A percentile compares a stretch with the other conserved stretches of the same genome.
Evolutionary conservation across 352 stramenopile species (phyloP).

Genomic region (Globisporangium lucens): DNA sequence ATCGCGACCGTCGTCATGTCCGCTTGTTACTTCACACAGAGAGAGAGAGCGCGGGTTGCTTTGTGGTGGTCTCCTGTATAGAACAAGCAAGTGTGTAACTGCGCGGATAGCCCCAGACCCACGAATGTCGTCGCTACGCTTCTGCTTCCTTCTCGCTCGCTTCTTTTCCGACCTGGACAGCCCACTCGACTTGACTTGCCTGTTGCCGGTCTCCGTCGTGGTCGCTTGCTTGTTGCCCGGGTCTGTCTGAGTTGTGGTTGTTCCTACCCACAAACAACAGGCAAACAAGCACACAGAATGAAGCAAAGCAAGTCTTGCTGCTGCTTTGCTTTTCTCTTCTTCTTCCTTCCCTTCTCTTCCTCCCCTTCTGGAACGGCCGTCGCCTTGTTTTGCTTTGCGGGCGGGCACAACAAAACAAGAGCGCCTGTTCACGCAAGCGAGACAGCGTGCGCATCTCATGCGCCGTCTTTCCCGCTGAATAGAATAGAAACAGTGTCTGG

Average conservation of each 20-base stretch:
- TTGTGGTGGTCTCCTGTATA: neutral
- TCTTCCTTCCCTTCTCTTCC: neutral
- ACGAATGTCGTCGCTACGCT: neutral
- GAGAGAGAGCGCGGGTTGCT: neutral
- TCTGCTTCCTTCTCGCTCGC: neutral
- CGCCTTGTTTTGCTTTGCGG: neutral
- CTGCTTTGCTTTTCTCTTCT: neutral
- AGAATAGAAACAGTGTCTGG: neutral
- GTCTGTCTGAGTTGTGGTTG: neutral
- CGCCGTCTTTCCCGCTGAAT: neutral
- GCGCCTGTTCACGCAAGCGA: neutral
- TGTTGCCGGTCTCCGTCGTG: neutral
- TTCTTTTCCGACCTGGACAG: too few relatives aligned
- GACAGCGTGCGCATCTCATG: neutral
- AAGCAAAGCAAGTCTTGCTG: neutral
- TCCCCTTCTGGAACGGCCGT: neutral
- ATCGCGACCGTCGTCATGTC: slow-evolving; percentile 12
- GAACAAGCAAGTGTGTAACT: neutral
- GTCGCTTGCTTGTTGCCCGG: too few relatives aligned
- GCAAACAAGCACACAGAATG: neutral
- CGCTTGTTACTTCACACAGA: slow-evolving; percentile 1
- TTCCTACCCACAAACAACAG: neutral
- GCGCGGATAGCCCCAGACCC: neutral
- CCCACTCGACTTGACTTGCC: too few relatives aligned
- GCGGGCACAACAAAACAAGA: neutral